A percentile compares a stretch with the other conserved stretches of the same genome.
Conservation (phyloP, 805 yeast genomes). For the Barnettozyma populi region DNA sequence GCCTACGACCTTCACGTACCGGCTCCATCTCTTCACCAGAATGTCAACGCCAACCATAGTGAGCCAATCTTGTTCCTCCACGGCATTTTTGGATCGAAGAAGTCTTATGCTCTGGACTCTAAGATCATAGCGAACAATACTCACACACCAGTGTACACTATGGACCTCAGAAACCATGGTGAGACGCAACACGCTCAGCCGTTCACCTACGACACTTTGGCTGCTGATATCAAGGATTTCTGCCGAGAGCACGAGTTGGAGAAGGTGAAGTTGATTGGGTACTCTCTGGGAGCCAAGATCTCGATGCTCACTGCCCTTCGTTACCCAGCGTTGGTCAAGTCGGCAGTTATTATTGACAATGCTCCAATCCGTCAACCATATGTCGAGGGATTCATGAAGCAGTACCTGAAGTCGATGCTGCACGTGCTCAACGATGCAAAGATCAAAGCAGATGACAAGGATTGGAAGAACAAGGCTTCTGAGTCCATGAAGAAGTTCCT, state of each 20-base stretch:
- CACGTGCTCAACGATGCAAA: slow-evolving; percentile 71
- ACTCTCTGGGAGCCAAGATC: slow-evolving; percentile 50
- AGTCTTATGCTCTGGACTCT: slow-evolving; percentile 36
- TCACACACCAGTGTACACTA: slow-evolving; percentile 33
- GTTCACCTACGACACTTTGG: slow-evolving; percentile 36
- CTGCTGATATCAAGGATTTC: slow-evolving; percentile 37
- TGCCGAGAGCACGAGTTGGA: slow-evolving; percentile 27
- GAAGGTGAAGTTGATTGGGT: slow-evolving; percentile 35
- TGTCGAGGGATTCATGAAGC: slow-evolving; percentile 31
- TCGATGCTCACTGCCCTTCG: slow-evolving; percentile 41
- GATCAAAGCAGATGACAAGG: slow-evolving; percentile 24
- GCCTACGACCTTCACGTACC: slow-evolving; percentile 28
- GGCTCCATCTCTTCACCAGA: slow-evolving; percentile 18
- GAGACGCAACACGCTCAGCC: slow-evolving; percentile 39
- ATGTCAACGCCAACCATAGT: slow-evolving; percentile 18
- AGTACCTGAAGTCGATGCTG: slow-evolving; percentile 45
- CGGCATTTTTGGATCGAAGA: slow-evolving; percentile 45
- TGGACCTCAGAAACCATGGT: slow-evolving; percentile 52
- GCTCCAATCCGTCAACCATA: slow-evolving; percentile 35
- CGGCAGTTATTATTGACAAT: slow-evolving; percentile 45
- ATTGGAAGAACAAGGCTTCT: slow-evolving; percentile 80
- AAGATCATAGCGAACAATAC: slow-evolving; percentile 30
- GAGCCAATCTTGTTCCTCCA: slow-evolving; percentile 40
- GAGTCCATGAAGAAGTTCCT: slow-evolving; percentile 88
- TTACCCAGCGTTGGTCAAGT: slow-evolving; percentile 34